phyloP scores from a whole-genome alignment of 1,139 yeast genomes.

The Suhomyces yuchorum region DNA sequence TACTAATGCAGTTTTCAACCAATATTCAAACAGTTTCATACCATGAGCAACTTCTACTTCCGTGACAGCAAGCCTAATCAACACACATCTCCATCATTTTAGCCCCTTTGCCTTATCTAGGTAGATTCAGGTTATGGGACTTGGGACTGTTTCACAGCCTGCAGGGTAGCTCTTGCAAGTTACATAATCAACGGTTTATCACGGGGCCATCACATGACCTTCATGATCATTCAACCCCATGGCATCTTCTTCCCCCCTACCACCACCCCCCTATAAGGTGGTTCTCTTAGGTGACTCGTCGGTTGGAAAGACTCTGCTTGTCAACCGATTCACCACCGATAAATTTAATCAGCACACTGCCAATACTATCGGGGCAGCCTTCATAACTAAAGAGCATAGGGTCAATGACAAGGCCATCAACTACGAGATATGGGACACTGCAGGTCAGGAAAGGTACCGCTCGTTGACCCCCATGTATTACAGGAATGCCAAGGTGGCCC shows the following conservation, averaged over 20 bases:
- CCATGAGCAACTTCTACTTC: no score
- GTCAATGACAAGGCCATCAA: conserved; percentile 35
- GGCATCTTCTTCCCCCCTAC: conserved; percentile 5
- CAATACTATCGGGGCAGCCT: conserved; percentile 55
- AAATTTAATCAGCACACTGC: conserved; percentile 41
- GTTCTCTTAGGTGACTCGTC: conserved; percentile 51
- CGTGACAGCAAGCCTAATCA: no score
- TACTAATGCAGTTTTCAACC: no score
- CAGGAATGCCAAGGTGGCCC: conserved; percentile 41
- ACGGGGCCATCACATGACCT: not conserved
- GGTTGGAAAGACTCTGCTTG: conserved; percentile 50
- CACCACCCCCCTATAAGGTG: conserved; percentile 37
- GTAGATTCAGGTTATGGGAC: no score
- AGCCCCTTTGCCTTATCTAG: no score
- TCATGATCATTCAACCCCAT: not conserved
- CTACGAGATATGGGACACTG: conserved; percentile 55
- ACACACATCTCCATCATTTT: no score
- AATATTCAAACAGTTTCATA: no score
- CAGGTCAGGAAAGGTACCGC: conserved; percentile 53
- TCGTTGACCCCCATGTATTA: conserved; percentile 53
- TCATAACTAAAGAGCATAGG: conserved; percentile 39
- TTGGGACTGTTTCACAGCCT: no score
- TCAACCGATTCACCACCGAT: conserved; percentile 43
- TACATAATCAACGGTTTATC: no score
- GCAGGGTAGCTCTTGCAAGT: no score